Percentiles rank a stretch among this genome's conserved stretches.
These are phyloP conservation scores for Protomyces pachydermus DNA, from an alignment of 1,139 yeast species.

Conservation along the genomic window DNA sequence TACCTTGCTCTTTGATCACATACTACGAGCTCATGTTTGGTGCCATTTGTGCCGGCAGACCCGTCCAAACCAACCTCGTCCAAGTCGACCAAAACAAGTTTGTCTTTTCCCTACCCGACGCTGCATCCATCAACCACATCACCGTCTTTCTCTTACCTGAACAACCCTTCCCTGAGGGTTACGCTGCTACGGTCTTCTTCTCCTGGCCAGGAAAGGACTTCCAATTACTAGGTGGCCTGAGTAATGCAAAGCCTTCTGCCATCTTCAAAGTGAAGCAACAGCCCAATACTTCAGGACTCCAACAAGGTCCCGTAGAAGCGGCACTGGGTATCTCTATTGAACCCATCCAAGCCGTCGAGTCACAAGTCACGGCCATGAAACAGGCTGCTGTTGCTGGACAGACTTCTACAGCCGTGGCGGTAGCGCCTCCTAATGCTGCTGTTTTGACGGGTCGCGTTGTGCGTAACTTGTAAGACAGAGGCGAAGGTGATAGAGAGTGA, in stretches of 20 bases:
- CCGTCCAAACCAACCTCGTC: conserved; percentile 41
- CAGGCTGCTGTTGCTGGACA: conserved; percentile 32
- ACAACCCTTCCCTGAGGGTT: conserved; percentile 31
- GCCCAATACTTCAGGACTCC: conserved; percentile 38
- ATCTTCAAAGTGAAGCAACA: conserved; percentile 62
- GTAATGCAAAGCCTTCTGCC: conserved; percentile 77
- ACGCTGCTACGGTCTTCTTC: conserved; percentile 11
- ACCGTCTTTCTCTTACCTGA: conserved; percentile 74
- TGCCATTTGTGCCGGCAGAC: conserved; percentile 46
- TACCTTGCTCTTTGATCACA: background rate
- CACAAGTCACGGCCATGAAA: conserved; percentile 44
- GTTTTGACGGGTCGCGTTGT: conserved; percentile 14
- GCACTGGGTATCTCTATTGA: conserved; percentile 83
- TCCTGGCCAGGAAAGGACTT: conserved; percentile 5
- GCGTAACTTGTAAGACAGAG: conserved; percentile 6
- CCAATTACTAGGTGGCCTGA: conserved; percentile 44
- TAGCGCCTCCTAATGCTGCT: conserved; percentile 22
- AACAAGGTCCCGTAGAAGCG: conserved; percentile 32
- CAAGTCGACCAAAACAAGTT: conserved; percentile 63
- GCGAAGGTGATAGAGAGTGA: background rate
- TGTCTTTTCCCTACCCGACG: conserved; percentile 58
- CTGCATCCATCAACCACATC: conserved; percentile 62
- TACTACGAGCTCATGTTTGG: conserved; percentile 42
- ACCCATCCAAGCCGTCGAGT: conserved; percentile 58
- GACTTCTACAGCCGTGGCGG: conserved; percentile 33